Evolutionary conservation across 2,329 filamentous ascomycete species (phyloP), one percentile per base, ranked within the genome.

Genomic region (Botrytis cinerea): DNA sequence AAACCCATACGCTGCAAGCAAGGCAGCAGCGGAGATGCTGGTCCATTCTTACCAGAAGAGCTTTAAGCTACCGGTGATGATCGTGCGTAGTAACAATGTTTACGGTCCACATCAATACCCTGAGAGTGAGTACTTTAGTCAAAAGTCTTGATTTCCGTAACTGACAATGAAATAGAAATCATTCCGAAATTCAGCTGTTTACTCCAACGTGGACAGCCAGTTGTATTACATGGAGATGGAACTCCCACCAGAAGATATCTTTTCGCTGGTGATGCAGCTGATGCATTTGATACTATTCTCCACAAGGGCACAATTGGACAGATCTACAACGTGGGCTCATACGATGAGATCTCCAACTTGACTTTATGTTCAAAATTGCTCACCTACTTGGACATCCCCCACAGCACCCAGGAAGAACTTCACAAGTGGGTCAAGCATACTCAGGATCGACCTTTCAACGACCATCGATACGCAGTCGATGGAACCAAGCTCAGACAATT

Each of bases 11-110:
- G 90, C 92, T 16, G 92, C 92, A 32, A 92, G 90, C 83, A 95
- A 95, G 82, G 92, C 92, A 4, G 92, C 92, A 1, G 92, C 92
- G 9, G 92, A 95, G 83, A 94, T 94, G 92, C 86, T 93, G 79
- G 92, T 95, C n/a, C 90, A 92, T 81, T 93, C 92, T n/a, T 96
- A 95, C 81, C 88, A 91, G 80, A 94, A 93, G 84, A 93, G 91
- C 82, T 95, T 94, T 85, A 92, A 92, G 81, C 85, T 96, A 20
- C 93, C 93, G 1, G 89, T 90, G 70, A 93, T 95, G 76, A 93
- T 95, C 78, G 91, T 95, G 43, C 87, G 93, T 68, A 92, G 92
- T 81, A 95, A 95, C 84, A 95, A 96, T 79, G 92, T 95, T 45
- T 96, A 95, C 79, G 93, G 93, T 0, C 93, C 93, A 35, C 92